Evolutionary conservation across 257 asterid genomes (phyloP), one percentile per base, ranked within the genome.

Genomic region (Gardenia jasminoides): DNA sequence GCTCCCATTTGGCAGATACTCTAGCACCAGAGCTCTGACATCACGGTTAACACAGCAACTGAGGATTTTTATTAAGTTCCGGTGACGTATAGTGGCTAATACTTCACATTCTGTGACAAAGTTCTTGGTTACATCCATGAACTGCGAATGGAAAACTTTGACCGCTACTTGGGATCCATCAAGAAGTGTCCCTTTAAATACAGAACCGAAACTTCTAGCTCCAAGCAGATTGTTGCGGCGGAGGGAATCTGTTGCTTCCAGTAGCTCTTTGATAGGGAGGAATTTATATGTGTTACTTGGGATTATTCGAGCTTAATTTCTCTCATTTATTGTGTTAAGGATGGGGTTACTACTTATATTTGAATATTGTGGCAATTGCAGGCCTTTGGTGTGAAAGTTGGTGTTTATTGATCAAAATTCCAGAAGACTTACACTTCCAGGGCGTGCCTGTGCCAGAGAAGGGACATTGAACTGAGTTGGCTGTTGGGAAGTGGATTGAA

Each of bases 91-190:
- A 4, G 4, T 36, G 26, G 84, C 81, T 15, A 86, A 50, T 6
- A 90, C 79, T 70, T 86, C 76, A 19, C 78, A 50, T 81, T 90
- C 92, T 11, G 79, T 75, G 6, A 50, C 70, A 56, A 86, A 89
- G 71, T 82, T 87, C 82, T 59, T 84, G 62, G 22, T 20, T 24
- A 73, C 71, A 31, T 61, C 81, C 52, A 85, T 89, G 1, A 83
- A 70, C 1, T 82, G 81, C 69, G 76, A 22, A 54, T 83, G 75
- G 76, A 89, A 85, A 15, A 87, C 92, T 61, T 87, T 88, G 3
- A 87, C 76, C 10, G 93, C 93, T 22, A 86, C 71, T 7, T 7
- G 39, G 17, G 56, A 36, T 22, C 89, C 91, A 81, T 82, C 85
- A 19, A 44, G n/a, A 10, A 87, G 82, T 13, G 80, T 70, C 41